Percentiles rank a stretch among this genome's conserved stretches.
Evolutionary conservation across 2,329 filamentous ascomycete genomes (phyloP).

Genomic region (Neospermospora avenae): DNA sequence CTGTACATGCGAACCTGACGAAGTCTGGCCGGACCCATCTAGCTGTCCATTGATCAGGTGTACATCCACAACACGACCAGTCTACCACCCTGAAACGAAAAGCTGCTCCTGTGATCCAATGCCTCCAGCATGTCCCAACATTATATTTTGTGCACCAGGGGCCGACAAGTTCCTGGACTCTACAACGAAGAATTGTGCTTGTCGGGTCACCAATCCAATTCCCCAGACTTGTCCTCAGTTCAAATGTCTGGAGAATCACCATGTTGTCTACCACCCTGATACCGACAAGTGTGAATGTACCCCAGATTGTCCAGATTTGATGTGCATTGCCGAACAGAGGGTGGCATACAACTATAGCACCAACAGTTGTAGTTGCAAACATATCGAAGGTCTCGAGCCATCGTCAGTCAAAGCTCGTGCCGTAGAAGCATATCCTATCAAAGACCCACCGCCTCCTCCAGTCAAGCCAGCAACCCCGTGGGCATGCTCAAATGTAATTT

Average conservation of each 20-base stretch:
- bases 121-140: slow-evolving; percentile 11
- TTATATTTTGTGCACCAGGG: slow-evolving; percentile 17
- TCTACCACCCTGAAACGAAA: slow-evolving; percentile 16
- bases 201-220: slow-evolving; percentile 20
- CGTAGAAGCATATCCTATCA: neutral
- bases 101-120: slow-evolving; percentile 21
- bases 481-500: slow-evolving; percentile 5
- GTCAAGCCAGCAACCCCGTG: neutral
- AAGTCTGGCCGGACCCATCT: slow-evolving; percentile 4
- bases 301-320: slow-evolving; percentile 21
- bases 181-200: slow-evolving; percentile 17
- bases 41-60: slow-evolving; percentile 21
- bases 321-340: slow-evolving; percentile 17
- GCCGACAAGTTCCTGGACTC: slow-evolving; percentile 11
- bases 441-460: neutral
- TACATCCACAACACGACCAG: slow-evolving; percentile 12
- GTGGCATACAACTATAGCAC: slow-evolving; percentile 16
- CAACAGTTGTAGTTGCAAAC: slow-evolving; percentile 19
- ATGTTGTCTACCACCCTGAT: slow-evolving; percentile 22
- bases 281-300: slow-evolving; percentile 21
- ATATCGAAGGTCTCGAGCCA: slow-evolving; percentile 15
- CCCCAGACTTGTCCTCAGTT: slow-evolving; percentile 20
- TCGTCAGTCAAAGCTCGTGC: neutral
- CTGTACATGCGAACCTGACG: slow-evolving; percentile 13
- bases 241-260: slow-evolving; percentile 17